Conservation (phyloP, 345 rosid genomes). For the Ceriops decandra region DNA sequence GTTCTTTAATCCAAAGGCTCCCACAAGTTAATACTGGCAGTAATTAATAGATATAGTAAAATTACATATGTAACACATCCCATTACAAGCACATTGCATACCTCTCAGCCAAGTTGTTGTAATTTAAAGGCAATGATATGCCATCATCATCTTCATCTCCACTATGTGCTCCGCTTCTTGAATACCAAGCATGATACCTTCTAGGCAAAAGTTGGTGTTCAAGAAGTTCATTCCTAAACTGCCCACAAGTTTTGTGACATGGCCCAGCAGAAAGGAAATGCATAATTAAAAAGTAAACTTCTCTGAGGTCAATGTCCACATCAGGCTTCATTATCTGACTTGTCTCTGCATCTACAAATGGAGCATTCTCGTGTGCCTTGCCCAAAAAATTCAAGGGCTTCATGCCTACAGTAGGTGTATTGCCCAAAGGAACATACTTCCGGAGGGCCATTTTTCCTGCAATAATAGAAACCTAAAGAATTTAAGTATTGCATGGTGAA, state of each 20-base stretch:
- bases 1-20: background rate
- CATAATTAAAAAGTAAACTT: conserved; percentile 90
- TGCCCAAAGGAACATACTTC: conserved; percentile 57
- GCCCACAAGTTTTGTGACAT: conserved; percentile 69
- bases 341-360: conserved; percentile 40
- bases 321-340: conserved; percentile 40
- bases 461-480: conserved; percentile 2
- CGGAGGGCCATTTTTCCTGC: conserved; percentile 67
- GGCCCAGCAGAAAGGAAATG: conserved; percentile 95
- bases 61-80: background rate
- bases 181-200: conserved; percentile 97
- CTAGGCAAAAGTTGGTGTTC: conserved; percentile 92
- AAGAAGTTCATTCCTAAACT: conserved; percentile 79
- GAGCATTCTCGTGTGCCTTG: conserved; percentile 51
- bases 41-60: background rate
- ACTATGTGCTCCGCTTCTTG: conserved; percentile 64
- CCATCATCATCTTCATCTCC: conserved; percentile 82
- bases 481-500: background rate
- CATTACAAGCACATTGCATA: conserved; percentile 25
- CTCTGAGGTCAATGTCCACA: conserved; percentile 72
- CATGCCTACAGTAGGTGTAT: conserved; percentile 48
- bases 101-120: conserved; percentile 70
- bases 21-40: background rate
- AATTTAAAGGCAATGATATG: conserved; percentile 70
- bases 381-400: conserved; percentile 63